Conservation (phyloP, 2,329 filamentous ascomycete genomes). For the Colletotrichum lini region DNA sequence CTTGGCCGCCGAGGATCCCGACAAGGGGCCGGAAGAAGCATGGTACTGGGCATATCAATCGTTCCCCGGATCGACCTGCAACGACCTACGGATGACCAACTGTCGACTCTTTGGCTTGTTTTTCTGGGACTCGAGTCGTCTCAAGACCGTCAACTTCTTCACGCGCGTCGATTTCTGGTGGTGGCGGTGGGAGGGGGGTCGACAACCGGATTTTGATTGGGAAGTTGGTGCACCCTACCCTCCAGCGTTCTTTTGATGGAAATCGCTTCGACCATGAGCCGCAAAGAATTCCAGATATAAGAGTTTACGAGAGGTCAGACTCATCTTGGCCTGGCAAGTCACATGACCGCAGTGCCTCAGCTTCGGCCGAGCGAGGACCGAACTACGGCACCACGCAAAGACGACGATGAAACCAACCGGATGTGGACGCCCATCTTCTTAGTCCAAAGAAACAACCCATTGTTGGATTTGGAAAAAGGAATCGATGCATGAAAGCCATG, state of each 20-base stretch:
- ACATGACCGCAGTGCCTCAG: constrained; percentile 19
- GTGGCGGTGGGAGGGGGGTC: constrained; percentile 38
- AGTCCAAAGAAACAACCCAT: not conserved
- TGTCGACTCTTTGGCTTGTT: constrained; percentile 37
- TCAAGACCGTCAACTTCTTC: constrained; percentile 38
- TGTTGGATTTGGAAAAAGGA: not conserved
- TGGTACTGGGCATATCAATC: constrained; percentile 39
- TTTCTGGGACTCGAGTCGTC: constrained; percentile 35
- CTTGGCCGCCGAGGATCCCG: constrained; percentile 11
- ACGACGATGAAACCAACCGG: not conserved
- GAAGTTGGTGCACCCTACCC: constrained; percentile 3
- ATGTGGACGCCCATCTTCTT: not conserved
- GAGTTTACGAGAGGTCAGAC: not conserved
- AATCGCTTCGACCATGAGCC: not conserved
- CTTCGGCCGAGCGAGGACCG: not conserved
- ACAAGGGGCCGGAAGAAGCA: constrained; percentile 36
- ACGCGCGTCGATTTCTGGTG: constrained; percentile 32
- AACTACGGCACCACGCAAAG: not conserved
- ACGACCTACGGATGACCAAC: constrained; percentile 34
- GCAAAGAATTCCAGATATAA: not conserved
- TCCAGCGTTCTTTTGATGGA: constrained; percentile 1
- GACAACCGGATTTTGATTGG: constrained; percentile 38
- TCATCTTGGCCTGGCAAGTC: not conserved
- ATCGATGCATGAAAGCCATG: not conserved
- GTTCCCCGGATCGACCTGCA: constrained; percentile 19